Evolutionary conservation across 768 basidiomycete genomes (phyloP).

Genomic region (Boletellus emodensis): DNA sequence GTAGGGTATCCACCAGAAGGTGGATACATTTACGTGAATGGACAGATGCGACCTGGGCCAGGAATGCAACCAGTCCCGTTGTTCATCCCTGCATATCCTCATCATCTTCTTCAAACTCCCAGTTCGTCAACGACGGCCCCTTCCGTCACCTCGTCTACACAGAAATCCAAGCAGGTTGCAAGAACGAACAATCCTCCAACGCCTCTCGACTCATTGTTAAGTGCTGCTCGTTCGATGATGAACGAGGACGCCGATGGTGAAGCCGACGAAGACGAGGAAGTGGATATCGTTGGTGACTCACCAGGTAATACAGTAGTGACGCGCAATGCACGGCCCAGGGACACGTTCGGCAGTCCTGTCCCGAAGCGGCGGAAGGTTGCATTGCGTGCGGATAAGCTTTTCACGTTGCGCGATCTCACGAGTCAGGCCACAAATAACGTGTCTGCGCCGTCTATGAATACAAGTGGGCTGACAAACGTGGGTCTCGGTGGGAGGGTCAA

Average conservation of each 20-base stretch:
- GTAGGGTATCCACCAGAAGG: conserved; percentile 18
- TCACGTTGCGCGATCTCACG: conserved; percentile 2
- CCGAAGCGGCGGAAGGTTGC: conserved; percentile 37
- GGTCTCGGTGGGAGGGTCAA: conserved; percentile 29
- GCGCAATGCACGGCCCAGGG: conserved; percentile 26
- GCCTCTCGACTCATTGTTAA: conserved; percentile 56
- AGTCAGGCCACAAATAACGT: background rate
- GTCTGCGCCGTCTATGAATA: background rate
- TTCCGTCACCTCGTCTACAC: conserved; percentile 22
- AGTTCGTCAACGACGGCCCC: conserved; percentile 30
- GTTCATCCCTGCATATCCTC: conserved; percentile 28
- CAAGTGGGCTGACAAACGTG: background rate
- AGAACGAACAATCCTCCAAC: conserved; percentile 35
- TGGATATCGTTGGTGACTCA: conserved; percentile 20
- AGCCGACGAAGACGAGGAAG: conserved; percentile 30
- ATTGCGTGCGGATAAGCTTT: conserved; percentile 9
- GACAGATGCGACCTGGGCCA: conserved; percentile 21
- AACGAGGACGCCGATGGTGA: conserved; percentile 31
- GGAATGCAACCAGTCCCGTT: conserved; percentile 31
- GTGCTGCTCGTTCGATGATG: conserved; percentile 58
- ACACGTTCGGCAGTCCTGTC: conserved; percentile 33
- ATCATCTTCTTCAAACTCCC: conserved; percentile 28
- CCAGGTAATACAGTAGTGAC: conserved; percentile 19
- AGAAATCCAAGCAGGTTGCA: conserved; percentile 15
- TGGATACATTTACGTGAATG: conserved; percentile 29